phyloP scores from a whole-genome alignment of 495 filamentous ascomycete species.

The Endocarpon pusillum region DNA sequence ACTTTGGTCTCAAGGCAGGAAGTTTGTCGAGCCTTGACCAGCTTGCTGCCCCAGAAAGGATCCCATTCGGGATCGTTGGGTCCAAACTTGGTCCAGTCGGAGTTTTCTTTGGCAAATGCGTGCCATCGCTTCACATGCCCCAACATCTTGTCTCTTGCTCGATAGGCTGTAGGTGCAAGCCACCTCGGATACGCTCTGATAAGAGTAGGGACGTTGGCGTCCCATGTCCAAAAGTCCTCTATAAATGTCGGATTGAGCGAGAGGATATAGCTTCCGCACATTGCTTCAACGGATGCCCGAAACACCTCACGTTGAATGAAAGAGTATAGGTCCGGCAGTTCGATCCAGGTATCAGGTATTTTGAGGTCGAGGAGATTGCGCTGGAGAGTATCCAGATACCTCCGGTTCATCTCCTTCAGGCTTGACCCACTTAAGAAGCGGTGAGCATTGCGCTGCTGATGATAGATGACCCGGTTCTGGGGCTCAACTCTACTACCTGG shows the following conservation, averaged over 20 bases:
- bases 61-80: background rate
- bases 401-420: constrained; percentile 7
- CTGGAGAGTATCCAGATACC: constrained; percentile 7
- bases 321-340: constrained; percentile 9
- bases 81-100: background rate
- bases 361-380: constrained; percentile 6
- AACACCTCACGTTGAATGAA: constrained; percentile 14
- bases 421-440: constrained; percentile 7
- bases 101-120: background rate
- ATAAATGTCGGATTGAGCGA: constrained; percentile 7
- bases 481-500: constrained; percentile 2
- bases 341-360: constrained; percentile 5
- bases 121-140: constrained; percentile 7
- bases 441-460: constrained; percentile 6
- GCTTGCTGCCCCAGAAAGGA: constrained; percentile 1
- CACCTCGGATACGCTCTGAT: constrained; percentile 5
- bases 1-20: background rate
- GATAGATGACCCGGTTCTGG: constrained; percentile 9
- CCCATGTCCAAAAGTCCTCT: constrained; percentile 4
- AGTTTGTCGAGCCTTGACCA: constrained; percentile 2
- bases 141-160: constrained; percentile 3
- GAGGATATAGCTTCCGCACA: constrained; percentile 13
- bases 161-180: constrained; percentile 1
- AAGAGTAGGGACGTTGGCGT: background rate
- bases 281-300: constrained; percentile 9